These are phyloP conservation scores for Mucuna pruriens DNA, from an alignment of 306 rosid species.

Conservation along the genomic window DNA sequence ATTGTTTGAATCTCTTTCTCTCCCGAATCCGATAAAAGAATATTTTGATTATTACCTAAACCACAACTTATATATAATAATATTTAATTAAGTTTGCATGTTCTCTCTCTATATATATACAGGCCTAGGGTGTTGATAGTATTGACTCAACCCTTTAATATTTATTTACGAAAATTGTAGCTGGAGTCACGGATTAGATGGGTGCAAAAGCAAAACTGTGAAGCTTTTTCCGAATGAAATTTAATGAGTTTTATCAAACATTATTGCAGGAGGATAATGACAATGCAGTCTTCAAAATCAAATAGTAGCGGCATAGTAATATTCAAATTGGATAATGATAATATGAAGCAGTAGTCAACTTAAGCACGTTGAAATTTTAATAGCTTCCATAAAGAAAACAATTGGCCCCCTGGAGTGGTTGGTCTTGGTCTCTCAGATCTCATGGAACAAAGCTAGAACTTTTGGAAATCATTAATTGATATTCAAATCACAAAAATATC, in stretches of 20 bases:
- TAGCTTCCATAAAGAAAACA: constrained; percentile 9
- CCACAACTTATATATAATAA: not conserved
- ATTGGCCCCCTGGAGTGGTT: not conserved
- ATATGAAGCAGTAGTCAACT: not conserved
- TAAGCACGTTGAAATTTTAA: constrained; percentile 24
- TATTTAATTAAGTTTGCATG: not conserved
- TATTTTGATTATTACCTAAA: not conserved
- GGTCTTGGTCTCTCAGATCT: not conserved
- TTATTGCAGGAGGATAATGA: constrained; percentile 33
- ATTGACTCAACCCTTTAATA: not conserved
- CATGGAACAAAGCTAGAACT: not conserved
- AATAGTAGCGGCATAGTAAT: not conserved
- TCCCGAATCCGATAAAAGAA: not conserved
- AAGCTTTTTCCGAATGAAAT: not conserved
- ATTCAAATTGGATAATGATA: constrained; percentile 5
- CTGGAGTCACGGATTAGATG: not conserved
- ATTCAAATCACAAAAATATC: not conserved
- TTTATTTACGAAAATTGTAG: not conserved
- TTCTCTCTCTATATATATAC: not conserved
- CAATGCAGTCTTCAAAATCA: constrained; percentile 51
- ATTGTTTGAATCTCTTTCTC: not conserved
- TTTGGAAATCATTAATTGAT: not conserved
- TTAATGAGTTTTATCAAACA: not conserved
- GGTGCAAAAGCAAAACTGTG: not conserved
- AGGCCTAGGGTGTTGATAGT: not conserved